phyloP scores from a whole-genome alignment of 495 filamentous ascomycete species.

The Pyrenopolyporus hunteri region DNA sequence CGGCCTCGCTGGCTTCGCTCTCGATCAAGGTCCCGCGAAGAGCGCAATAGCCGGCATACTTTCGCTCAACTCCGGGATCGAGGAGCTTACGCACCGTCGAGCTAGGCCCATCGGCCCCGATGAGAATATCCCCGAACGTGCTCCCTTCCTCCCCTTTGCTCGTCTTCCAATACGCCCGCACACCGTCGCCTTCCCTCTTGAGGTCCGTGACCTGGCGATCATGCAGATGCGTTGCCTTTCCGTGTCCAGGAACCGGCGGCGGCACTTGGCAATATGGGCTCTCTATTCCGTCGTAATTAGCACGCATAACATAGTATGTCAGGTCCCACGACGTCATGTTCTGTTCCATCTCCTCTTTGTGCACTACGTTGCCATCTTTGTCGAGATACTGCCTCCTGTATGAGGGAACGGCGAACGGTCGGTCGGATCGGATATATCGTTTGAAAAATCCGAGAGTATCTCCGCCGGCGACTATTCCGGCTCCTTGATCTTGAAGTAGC shows the following conservation, averaged over 20 bases:
- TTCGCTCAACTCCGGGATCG: constrained; percentile 52
- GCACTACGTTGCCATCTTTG: constrained; percentile 49
- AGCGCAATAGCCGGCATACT: constrained; percentile 63
- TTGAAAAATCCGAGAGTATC: constrained; percentile 45
- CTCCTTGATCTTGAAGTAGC: constrained; percentile 61
- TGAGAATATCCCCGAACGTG: constrained; percentile 52
- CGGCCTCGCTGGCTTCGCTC: constrained; percentile 38
- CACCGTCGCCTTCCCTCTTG: constrained; percentile 44
- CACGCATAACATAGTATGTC: constrained; percentile 59
- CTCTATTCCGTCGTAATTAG: constrained; percentile 60
- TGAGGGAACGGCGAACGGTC: constrained; percentile 45
- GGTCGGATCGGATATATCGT: constrained; percentile 47
- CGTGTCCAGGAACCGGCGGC: constrained; percentile 42
- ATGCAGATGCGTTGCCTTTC: constrained; percentile 52
- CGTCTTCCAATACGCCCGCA: constrained; percentile 48
- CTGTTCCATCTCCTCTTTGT: constrained; percentile 49
- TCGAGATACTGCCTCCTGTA: constrained; percentile 52
- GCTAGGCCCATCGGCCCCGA: constrained; percentile 63
- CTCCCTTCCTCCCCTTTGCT: constrained; percentile 45
- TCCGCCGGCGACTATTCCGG: constrained; percentile 58
- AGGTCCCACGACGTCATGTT: constrained; percentile 63
- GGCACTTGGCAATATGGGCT: constrained; percentile 54
- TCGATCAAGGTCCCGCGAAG: constrained; percentile 60
- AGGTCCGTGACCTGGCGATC: constrained; percentile 55
- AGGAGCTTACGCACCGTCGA: constrained; percentile 58